These are phyloP conservation scores for Bassia scoparia DNA, from an alignment of 148 eudicot genomes.

Conservation along the genomic window DNA sequence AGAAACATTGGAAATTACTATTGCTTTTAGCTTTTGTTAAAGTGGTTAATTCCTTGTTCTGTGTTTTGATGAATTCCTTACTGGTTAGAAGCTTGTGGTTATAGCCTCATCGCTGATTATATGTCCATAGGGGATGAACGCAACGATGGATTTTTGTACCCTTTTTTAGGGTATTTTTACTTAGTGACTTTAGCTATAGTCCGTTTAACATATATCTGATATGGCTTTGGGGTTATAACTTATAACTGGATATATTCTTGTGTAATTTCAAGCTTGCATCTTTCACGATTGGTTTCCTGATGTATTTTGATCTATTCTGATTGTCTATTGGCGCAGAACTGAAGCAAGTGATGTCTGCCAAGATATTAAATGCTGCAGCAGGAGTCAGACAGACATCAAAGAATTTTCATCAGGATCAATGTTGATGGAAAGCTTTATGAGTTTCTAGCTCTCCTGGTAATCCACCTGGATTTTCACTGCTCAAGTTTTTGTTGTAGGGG, in stretches of 20 bases:
- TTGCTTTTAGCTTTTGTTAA: not conserved
- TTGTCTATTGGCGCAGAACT: not conserved
- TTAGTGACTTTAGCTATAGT: not conserved
- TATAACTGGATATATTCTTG: too few relatives aligned
- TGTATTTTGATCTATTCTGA: not conserved
- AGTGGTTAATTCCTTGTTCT: not conserved
- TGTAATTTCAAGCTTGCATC: not conserved
- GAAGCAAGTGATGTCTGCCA: not conserved
- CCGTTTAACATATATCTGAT: not conserved
- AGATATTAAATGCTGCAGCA: not conserved
- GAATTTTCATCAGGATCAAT: not conserved
- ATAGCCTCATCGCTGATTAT: too few relatives aligned
- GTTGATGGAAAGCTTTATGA: not conserved
- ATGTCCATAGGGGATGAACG: too few relatives aligned
- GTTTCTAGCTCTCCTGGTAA: constrained; percentile 8
- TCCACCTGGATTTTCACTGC: not conserved
- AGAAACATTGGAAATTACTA: not conserved
- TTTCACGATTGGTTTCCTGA: not conserved
- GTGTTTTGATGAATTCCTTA: not conserved
- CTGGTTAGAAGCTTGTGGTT: not conserved
- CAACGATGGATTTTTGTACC: too few relatives aligned
- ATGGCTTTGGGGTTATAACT: not conserved
- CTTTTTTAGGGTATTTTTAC: not conserved
- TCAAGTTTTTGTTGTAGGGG: not conserved
- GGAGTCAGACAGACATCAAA: not conserved